Evolutionary conservation across 306 rosid genomes (phyloP), one percentile per base, ranked within the genome.

Genomic region (Delonix regia): DNA sequence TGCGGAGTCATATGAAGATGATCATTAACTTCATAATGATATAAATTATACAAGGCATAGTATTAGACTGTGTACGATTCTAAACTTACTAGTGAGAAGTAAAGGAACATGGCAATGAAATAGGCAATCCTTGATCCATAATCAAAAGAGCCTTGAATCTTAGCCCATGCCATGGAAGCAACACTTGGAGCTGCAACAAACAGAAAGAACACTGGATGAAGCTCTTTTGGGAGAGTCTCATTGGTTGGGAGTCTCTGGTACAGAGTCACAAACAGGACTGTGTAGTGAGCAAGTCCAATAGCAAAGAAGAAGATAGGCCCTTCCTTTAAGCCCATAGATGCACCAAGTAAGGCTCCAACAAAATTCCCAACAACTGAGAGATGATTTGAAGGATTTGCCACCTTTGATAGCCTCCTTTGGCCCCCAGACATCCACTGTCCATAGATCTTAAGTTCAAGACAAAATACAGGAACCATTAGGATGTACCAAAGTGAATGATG

Each of bases 351-450:
- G 1, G 98, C 97, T 59, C 98, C 97, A 1, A 92, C 97, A 88
- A 94, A 94, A 71, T 92, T 94, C 16, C 98, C 97, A 41, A 92
- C 93, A 57, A 94, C 5, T 8, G 98, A 85, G 39, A 94, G 86
- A 71, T 94, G 97, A 67, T 94, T 94, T 22, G 92, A 86, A 62
- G 98, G 98, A 65, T 94, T 94, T 0, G 97, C 97, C 75, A 94
- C 98, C 63, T 86, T 90, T 19, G 97, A 94, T 11, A 94, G 92
- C 81, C 98, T 84, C 70, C 94, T 83, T 59, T 87, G 97, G 4
- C 97, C 97, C 21, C 97, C 97, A 7, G 97, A 94, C 98, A 94
- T 94, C 98, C 98, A 94, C 56, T 94, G 98, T 81, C 98, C 98
- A 49, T 94, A 94, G 34, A 94, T 88, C 88, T 94, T 94, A 28